phyloP scores from a whole-genome alignment of 257 asterid genomes.

The Penstemon barbatus region DNA sequence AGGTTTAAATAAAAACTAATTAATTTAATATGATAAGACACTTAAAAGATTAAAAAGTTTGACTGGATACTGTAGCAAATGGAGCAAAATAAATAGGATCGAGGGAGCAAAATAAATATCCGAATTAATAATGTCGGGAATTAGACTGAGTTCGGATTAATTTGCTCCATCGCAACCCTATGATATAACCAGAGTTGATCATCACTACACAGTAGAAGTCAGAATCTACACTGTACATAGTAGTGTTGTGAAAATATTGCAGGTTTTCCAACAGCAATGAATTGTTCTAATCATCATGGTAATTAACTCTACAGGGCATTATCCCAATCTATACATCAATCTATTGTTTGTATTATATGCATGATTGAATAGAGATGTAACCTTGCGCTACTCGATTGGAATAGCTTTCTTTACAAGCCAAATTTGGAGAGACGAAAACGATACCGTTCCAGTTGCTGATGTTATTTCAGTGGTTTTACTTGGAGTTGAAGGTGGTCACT shows the following conservation, averaged over 20 bases:
- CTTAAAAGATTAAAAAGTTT: too few relatives aligned
- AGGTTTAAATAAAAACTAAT: too few relatives aligned
- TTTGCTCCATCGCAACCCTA: slow-evolving; percentile 6
- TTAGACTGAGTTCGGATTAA: too few relatives aligned
- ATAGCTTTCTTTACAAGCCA: too few relatives aligned
- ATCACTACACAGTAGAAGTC: slow-evolving; percentile 13
- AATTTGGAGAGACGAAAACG: slow-evolving; percentile 24
- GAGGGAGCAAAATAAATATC: too few relatives aligned
- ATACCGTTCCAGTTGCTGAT: neutral
- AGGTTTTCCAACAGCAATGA: slow-evolving; percentile 4
- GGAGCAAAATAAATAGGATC: too few relatives aligned
- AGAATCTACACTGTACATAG: slow-evolving; percentile 29
- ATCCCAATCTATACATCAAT: slow-evolving; percentile 42
- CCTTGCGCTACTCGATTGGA: too few relatives aligned
- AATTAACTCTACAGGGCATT: neutral
- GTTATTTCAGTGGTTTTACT: slow-evolving; percentile 21
- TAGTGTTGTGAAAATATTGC: slow-evolving; percentile 11
- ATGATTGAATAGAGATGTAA: slow-evolving; percentile 15
- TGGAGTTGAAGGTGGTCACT: slow-evolving; percentile 26
- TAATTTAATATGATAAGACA: too few relatives aligned
- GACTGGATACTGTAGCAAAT: too few relatives aligned
- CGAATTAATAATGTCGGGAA: too few relatives aligned
- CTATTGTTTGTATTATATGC: slow-evolving; percentile 30
- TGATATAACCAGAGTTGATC: neutral
- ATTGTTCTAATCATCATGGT: neutral